Base-by-base conservation (phyloP, 352 stramenopile species). In the Phytophthora meadii region DNA sequence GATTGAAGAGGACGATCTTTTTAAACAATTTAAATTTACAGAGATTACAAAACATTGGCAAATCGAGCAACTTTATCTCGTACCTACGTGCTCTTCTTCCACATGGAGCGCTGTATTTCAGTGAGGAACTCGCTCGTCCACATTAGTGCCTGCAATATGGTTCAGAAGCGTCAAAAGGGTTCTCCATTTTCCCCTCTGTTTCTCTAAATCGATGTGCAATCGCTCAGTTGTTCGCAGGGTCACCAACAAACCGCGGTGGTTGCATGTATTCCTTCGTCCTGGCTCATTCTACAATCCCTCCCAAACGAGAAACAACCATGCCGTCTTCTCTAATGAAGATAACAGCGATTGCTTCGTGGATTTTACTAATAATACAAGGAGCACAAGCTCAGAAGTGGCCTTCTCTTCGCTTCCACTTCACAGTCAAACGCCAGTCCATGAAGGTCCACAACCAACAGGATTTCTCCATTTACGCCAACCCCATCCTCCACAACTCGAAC, bases 381-480 rank as follows among this genome's bases (percentile, higher is more conserved):
- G 14, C n/a, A n/a, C 15, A 12, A 34, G 30, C 11, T 42, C 54
- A 47, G n/a, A 28, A 59, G 11, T 69, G 62, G 41, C 67, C 68
- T n/a, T 69, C 63, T 1, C 51, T 83, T 7, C 58, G 51, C 0
- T 53, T 83, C 25, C 54, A 70, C 10, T 68, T 80, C 50, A 74
- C 49, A 0, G 36, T 75, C 50, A 78, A 80, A 52, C 68, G 68
- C 8, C 24, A 15, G 19, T 53, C 63, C 17, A 80, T 81, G 75
- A 22, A 50, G 40, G 34, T 79, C 1, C 42, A 70, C 28, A 68
- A 65, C 2, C 45, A 65, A 10, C 61, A 54, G 15, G 22, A 65
- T 10, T 71, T 77, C 28, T 45, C 67, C 24, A 66, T 79, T 3
- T 61, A 79, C 42, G 70, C 54, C 5, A 75, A 68, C 30, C 74